Evolutionary conservation across 192 early-diverging fungal species (phyloP), one percentile per base, ranked within the genome.

Genomic region (Nowakowskiella sp.): DNA sequence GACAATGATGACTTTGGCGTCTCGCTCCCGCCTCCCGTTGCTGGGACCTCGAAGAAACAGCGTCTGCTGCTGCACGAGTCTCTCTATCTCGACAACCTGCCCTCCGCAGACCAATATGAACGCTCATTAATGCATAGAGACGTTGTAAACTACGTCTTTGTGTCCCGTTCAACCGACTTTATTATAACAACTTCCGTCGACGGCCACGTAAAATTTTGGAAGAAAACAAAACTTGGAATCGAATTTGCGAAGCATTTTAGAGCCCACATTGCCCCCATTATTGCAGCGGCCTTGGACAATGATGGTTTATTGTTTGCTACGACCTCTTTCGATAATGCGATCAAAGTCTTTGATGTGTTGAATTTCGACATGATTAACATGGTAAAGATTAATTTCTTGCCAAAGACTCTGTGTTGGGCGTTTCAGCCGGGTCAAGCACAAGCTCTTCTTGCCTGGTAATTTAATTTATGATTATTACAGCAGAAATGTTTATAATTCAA

Each of bases 341-440:
- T 96, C 55, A 99, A 99, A 61, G 73, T 99, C 4, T 99, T 91
- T 61, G 96, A 99, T 71, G 77, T 99, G 3, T 73, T 90, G 28
- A 93, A 94, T 64, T 99, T 99, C 76, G 90, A 99, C 54, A 99
- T 99, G 95, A 91, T 99, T 49, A 92, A 94, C 57, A 90, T 94
- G 61, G 76, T 95, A 62, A 85, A 83, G 51, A 58, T 90, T 16
- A 70, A 81, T 1, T 93, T 80, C 63, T 52, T 83, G 1, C 92
- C 95, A 13, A 67, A 74, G 9, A 64, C 74, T 28, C 69, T 92
- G 0, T 92, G 87, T 62, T 99, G 92, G 91, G 76, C 87, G 32
- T 85, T 80, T 58, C 78, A 87, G 61, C 77, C 78, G 30, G 82
- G 86, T n/a, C 85, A 94, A 61, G 89, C 91, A 24, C 78, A 85